A percentile compares a stretch with the other conserved stretches of the same genome.
phyloP scores from a whole-genome alignment of 1,284 basidiomycete genomes.

The Pseudozyma thailandica region DNA sequence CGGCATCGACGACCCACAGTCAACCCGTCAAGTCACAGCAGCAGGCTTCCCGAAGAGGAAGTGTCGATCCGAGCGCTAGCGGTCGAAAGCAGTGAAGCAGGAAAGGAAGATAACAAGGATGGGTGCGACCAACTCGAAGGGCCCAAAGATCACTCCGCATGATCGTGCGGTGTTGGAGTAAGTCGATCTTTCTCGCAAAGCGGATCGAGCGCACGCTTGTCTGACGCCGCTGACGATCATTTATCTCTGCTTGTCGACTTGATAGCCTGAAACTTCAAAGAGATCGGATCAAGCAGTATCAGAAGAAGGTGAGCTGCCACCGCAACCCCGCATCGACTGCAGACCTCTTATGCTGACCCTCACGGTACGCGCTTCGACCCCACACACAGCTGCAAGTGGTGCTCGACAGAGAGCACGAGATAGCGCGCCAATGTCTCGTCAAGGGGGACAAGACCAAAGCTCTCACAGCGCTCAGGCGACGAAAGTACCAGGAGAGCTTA shows the following conservation, averaged over 20 bases:
- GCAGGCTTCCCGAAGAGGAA: too few species aligned
- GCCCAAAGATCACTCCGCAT: constrained; percentile 83
- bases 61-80: background rate
- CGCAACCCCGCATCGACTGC: background rate
- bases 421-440: constrained; percentile 83
- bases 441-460: constrained; percentile 87
- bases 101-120: constrained; percentile 19
- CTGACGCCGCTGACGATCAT: background rate
- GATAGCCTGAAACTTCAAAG: constrained; percentile 89
- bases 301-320: constrained; percentile 79
- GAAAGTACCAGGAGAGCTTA: constrained; percentile 92
- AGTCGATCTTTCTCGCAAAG: constrained; percentile 60
- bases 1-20: background rate
- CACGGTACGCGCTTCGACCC: background rate
- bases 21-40: too few species aligned
- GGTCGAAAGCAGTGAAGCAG: background rate
- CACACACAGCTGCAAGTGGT: constrained; percentile 80
- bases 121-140: constrained; percentile 53
- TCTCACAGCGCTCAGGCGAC: constrained; percentile 82
- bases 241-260: background rate
- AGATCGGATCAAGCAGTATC: constrained; percentile 94
- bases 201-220: background rate
- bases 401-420: constrained; percentile 85
- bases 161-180: constrained; percentile 94
- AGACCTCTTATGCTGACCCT: background rate